Conservation (phyloP, 306 rosid species). For the Datisca glomerata region DNA sequence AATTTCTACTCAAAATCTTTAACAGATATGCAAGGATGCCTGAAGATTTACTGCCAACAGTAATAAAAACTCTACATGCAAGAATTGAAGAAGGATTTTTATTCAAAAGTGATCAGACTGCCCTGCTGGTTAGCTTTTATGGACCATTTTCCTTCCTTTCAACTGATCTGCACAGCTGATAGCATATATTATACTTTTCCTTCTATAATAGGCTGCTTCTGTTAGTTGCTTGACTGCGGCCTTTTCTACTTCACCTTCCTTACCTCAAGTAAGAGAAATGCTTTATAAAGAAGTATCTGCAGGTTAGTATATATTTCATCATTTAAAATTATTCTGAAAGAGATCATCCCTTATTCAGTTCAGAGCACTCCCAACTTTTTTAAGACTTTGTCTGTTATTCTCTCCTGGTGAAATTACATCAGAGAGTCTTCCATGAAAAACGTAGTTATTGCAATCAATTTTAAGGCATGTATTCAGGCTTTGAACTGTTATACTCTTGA, state of each 20-base stretch:
- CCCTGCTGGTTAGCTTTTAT: constrained; percentile 55
- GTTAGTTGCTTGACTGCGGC: constrained; percentile 74
- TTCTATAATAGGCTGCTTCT: constrained; percentile 48
- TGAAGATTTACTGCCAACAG: constrained; percentile 54
- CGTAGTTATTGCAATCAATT: too few relatives aligned
- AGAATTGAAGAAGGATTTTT: constrained; percentile 62
- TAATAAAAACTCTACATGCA: constrained; percentile 47
- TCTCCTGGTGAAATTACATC: too few relatives aligned
- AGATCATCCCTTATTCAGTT: too few relatives aligned
- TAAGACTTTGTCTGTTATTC: too few relatives aligned
- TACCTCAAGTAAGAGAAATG: constrained; percentile 49
- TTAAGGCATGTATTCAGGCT: too few relatives aligned
- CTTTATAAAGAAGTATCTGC: constrained; percentile 45
- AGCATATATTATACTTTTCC: constrained; percentile 10
- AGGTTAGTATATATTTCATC: constrained; percentile 26
- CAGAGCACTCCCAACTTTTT: too few relatives aligned
- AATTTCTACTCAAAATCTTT: constrained; percentile 2
- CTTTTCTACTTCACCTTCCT: constrained; percentile 58
- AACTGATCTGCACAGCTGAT: constrained; percentile 5
- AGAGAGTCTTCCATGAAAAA: too few relatives aligned
- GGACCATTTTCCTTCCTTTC: neutral
- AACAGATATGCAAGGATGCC: constrained; percentile 91
- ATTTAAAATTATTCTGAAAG: too few relatives aligned
- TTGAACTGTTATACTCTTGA: too few relatives aligned
- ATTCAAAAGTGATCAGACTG: constrained; percentile 53